These are phyloP conservation scores for Tetracladium setigerum DNA, from an alignment of 495 filamentous ascomycete species.

Conservation along the genomic window DNA sequence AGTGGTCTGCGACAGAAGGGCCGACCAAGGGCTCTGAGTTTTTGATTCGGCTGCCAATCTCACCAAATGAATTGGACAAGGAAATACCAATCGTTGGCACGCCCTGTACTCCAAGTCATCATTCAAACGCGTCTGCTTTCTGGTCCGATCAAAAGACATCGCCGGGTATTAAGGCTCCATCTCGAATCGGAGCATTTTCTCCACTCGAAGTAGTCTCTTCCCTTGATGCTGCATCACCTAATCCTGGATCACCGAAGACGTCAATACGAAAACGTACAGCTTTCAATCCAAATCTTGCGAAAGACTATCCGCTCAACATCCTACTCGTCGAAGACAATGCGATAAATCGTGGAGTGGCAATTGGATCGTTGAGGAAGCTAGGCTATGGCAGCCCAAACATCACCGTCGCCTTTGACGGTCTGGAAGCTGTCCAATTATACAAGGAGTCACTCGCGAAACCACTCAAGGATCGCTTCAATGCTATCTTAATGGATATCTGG, in stretches of 20 bases:
- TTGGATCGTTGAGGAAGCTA: constrained; percentile 62
- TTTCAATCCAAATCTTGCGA: constrained; percentile 40
- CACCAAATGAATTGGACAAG: neutral
- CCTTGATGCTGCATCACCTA: neutral
- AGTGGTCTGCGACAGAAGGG: constrained; percentile 60
- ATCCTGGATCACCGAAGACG: constrained; percentile 12
- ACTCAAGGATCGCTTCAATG: constrained; percentile 42
- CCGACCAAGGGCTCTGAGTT: constrained; percentile 66
- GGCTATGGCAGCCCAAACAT: constrained; percentile 51
- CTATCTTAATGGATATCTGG: constrained; percentile 79
- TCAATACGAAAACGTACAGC: constrained; percentile 18
- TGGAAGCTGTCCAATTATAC: constrained; percentile 64
- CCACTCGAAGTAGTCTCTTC: neutral
- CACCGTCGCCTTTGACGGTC: constrained; percentile 63
- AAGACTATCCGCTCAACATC: constrained; percentile 57
- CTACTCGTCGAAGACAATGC: constrained; percentile 76
- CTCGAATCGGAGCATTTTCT: too few species aligned
- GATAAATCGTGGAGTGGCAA: constrained; percentile 68
- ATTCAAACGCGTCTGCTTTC: too few species aligned
- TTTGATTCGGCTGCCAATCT: constrained; percentile 56
- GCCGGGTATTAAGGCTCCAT: too few species aligned
- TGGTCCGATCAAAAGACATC: too few species aligned
- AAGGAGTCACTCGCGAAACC: constrained; percentile 21
- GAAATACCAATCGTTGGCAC: constrained; percentile 12
- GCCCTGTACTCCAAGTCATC: neutral